These are phyloP conservation scores for Macrophomina pseudophaseolina DNA, from an alignment of 2,329 filamentous ascomycete genomes.

Conservation along the genomic window DNA sequence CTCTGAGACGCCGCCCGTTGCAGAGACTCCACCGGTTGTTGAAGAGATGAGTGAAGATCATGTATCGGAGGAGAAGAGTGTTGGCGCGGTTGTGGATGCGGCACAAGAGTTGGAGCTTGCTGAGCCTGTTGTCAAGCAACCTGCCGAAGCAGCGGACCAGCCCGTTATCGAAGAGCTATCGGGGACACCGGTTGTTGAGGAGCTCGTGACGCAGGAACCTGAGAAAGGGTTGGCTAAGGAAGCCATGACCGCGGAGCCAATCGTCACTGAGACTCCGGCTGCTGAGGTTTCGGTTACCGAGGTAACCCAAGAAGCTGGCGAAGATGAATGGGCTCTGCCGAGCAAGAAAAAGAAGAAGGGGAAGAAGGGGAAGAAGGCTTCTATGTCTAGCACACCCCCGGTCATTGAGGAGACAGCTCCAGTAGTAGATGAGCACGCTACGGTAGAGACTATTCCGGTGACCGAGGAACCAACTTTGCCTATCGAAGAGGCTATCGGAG, in stretches of 20 bases:
- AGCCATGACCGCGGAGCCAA: not conserved
- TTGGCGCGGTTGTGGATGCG: not conserved
- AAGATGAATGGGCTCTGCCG: constrained; percentile 27
- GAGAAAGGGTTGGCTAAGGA: not conserved
- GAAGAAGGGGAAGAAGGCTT: constrained; percentile 31
- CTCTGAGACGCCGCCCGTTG: not conserved
- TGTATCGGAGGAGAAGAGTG: not conserved
- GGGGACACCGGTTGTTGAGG: no score
- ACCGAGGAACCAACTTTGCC: no score
- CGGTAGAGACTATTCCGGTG: no score
- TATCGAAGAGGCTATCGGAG: no score
- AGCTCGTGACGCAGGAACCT: no score
- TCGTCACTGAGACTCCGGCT: not conserved
- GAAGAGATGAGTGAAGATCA: not conserved
- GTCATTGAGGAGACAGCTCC: not conserved
- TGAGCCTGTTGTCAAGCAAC: not conserved
- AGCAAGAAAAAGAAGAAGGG: constrained; percentile 34
- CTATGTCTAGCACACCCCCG: not conserved
- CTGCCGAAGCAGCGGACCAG: not conserved
- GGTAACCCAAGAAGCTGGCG: constrained; percentile 8
- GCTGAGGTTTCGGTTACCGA: constrained; percentile 10
- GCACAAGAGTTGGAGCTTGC: not conserved
- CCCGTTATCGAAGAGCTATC: not conserved
- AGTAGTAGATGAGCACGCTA: not conserved
- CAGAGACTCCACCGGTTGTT: not conserved